Conservation (phyloP, 2,329 filamentous ascomycete species). For the Cladosporium sp. region DNA sequence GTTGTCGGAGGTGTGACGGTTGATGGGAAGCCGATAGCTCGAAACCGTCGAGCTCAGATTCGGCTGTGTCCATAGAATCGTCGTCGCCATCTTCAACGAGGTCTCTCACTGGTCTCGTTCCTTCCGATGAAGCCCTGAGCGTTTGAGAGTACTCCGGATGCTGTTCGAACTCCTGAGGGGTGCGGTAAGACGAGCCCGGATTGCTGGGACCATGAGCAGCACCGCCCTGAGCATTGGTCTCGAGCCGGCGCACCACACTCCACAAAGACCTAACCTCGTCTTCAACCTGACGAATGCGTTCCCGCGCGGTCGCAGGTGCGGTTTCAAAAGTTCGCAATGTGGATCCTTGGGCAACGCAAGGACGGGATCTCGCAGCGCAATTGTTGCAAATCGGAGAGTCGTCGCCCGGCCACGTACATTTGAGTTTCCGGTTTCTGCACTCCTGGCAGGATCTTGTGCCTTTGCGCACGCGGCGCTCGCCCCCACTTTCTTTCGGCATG, state of each 20-base stretch:
- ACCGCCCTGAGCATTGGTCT: conserved; percentile 20
- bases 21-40: conserved; percentile 25
- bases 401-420: not conserved
- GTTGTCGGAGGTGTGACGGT: conserved; percentile 33
- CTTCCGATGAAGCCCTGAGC: not conserved
- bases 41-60: conserved; percentile 16
- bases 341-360: conserved; percentile 10
- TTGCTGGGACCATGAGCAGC: not conserved
- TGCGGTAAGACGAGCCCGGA: not conserved
- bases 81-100: not conserved
- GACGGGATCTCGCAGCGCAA: conserved; percentile 11
- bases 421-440: not conserved
- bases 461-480: not conserved
- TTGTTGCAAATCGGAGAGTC: conserved; percentile 3
- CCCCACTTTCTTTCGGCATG: conserved; percentile 4
- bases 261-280: conserved; percentile 25
- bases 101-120: not conserved
- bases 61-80: not conserved
- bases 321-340: not conserved
- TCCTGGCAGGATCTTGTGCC: conserved; percentile 7
- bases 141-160: not conserved
- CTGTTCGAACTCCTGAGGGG: not conserved
- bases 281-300: conserved; percentile 22
- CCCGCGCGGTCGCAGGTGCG: conserved; percentile 1
- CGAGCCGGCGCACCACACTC: conserved; percentile 23